phyloP scores from a whole-genome alignment of 306 rosid species.

The Gleditsia sinensis region DNA sequence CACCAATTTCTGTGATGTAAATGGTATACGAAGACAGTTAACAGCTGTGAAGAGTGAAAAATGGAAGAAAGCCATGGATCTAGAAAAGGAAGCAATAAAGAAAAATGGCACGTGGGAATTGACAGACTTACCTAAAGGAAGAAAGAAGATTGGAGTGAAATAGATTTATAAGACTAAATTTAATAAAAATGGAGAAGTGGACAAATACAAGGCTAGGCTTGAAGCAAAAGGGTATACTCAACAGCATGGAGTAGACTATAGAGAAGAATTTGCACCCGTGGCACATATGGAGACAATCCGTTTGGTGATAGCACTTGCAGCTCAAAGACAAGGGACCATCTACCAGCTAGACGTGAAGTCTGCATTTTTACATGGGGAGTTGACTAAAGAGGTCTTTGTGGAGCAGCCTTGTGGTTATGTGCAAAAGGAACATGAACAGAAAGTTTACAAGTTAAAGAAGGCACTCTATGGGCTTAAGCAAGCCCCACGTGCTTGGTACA shows the following conservation, averaged over 20 bases:
- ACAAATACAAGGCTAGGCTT: too few species aligned
- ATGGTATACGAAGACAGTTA: neutral
- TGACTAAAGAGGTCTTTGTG: neutral
- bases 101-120: too few species aligned
- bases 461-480: too few species aligned
- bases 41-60: neutral
- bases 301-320: neutral
- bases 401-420: neutral
- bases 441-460: too few species aligned
- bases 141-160: too few species aligned
- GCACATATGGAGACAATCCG: neutral
- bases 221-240: too few species aligned
- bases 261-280: neutral
- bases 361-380: neutral
- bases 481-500: too few species aligned
- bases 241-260: too few species aligned
- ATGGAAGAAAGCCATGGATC: neutral
- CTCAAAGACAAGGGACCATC: neutral
- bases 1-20: neutral
- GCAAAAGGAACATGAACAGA: too few species aligned
- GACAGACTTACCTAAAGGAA: too few species aligned
- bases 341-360: neutral
- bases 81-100: neutral
- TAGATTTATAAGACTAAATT: constrained; percentile 1
- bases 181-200: neutral